These are phyloP conservation scores for Leccinum subrobustum DNA, from an alignment of 1,284 basidiomycete genomes.

Conservation along the genomic window DNA sequence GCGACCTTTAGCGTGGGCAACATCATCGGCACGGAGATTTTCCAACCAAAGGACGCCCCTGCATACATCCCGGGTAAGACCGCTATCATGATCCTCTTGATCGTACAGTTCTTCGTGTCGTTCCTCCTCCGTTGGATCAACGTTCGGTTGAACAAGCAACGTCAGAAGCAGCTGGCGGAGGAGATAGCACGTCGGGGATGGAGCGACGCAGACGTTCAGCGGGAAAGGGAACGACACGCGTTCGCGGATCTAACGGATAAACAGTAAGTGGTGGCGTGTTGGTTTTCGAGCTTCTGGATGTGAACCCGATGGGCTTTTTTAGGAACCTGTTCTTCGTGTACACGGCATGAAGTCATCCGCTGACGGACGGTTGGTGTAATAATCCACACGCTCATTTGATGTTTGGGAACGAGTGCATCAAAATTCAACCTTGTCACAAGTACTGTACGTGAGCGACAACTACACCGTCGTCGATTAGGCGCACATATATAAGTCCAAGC, in stretches of 20 bases:
- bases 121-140: conserved; percentile 29
- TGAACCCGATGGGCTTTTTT: conserved; percentile 3
- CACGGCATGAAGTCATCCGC: not conserved
- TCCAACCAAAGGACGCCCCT: conserved; percentile 36
- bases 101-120: conserved; percentile 20
- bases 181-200: conserved; percentile 28
- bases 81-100: conserved; percentile 32
- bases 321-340: too few species aligned
- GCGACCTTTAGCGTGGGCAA: conserved; percentile 32
- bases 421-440: conserved; percentile 19
- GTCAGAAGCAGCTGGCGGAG: conserved; percentile 15
- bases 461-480: conserved; percentile 1
- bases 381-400: not conserved
- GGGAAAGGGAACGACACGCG: conserved; percentile 33
- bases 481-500: conserved; percentile 17
- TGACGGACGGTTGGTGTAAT: not conserved
- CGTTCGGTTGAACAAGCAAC: conserved; percentile 24
- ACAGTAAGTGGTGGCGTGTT: conserved; percentile 19
- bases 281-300: not conserved
- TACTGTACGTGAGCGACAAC: conserved; percentile 8
- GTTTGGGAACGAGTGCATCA: conserved; percentile 4
- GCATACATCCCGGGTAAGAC: conserved; percentile 36
- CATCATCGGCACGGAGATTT: conserved; percentile 34
- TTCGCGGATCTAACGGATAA: conserved; percentile 38
- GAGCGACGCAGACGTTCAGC: conserved; percentile 33